phyloP scores from a whole-genome alignment of 305 asterid species.

The Fraxinus albicans region DNA sequence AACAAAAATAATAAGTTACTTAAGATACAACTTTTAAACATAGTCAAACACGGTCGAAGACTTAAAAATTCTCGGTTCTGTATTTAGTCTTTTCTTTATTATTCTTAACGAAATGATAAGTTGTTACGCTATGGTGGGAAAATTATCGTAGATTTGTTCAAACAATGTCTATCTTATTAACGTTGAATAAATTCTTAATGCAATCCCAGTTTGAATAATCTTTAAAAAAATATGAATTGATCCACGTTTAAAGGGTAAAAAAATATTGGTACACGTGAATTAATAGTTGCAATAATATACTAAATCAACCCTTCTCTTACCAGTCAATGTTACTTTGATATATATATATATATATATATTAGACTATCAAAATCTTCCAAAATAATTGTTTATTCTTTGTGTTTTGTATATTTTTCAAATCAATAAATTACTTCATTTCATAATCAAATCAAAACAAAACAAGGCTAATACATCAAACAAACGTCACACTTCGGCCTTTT shows the following conservation, averaged over 20 bases:
- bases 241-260: neutral
- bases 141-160: neutral
- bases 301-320: neutral
- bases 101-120: too few relatives aligned
- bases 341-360: too few relatives aligned
- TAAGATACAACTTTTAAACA: too few relatives aligned
- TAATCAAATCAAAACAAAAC: too few relatives aligned
- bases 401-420: too few relatives aligned
- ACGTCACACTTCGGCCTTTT: neutral
- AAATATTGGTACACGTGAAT: neutral
- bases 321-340: too few relatives aligned
- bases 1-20: neutral
- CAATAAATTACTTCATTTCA: too few relatives aligned
- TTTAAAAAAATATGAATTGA: neutral
- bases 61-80: too few relatives aligned
- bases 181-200: neutral
- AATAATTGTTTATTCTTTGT: too few relatives aligned
- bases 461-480: neutral
- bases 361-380: too few relatives aligned
- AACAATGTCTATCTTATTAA: neutral
- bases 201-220: neutral
- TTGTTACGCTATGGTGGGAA: neutral
- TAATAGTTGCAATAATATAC: neutral
- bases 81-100: neutral
- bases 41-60: neutral